A percentile compares a stretch with the other conserved stretches of the same genome.
phyloP scores from a whole-genome alignment of 2,329 filamentous ascomycete species.

The Botrytis medusae region DNA sequence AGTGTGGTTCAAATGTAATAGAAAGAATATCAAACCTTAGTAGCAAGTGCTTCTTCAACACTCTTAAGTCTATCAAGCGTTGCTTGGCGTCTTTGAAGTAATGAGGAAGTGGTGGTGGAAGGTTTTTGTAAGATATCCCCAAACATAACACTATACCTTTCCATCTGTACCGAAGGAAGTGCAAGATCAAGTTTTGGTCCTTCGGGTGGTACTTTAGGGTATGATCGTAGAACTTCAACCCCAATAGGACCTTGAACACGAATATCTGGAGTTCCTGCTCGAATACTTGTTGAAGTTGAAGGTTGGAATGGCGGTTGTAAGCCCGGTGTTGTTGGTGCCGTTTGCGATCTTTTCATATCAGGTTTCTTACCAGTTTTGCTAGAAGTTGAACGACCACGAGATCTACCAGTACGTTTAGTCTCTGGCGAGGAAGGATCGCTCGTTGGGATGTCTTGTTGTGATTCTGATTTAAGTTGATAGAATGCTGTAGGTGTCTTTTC shows the following conservation, averaged over 20 bases:
- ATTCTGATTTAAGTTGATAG: conserved; percentile 38
- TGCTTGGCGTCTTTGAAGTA: conserved; percentile 59
- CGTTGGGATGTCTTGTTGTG: conserved; percentile 18
- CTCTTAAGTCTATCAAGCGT: conserved; percentile 58
- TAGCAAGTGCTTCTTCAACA: conserved; percentile 48
- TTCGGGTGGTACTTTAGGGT: conserved; percentile 14
- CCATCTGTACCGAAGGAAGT: conserved; percentile 77
- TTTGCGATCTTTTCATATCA: conserved; percentile 34
- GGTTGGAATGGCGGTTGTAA: conserved; percentile 22
- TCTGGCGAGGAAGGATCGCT: conserved; percentile 20
- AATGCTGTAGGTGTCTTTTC: conserved; percentile 42
- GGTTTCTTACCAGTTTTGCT: conserved; percentile 33
- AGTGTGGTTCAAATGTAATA: conserved; percentile 23
- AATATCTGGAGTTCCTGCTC: conserved; percentile 29
- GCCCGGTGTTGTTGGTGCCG: conserved; percentile 32
- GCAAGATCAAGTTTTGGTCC: conserved; percentile 65
- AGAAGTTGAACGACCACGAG: conserved; percentile 31
- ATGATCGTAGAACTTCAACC: conserved; percentile 13
- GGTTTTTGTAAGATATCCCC: conserved; percentile 62
- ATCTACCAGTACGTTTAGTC: conserved; percentile 23
- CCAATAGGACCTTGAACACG: conserved; percentile 30
- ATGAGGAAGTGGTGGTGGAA: conserved; percentile 32
- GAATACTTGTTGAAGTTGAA: background rate
- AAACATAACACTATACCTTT: conserved; percentile 95
- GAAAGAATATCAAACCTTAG: conserved; percentile 38